Conservation (phyloP, 164 flowering plant genomes). For the Chloranthus sessilifolius region DNA sequence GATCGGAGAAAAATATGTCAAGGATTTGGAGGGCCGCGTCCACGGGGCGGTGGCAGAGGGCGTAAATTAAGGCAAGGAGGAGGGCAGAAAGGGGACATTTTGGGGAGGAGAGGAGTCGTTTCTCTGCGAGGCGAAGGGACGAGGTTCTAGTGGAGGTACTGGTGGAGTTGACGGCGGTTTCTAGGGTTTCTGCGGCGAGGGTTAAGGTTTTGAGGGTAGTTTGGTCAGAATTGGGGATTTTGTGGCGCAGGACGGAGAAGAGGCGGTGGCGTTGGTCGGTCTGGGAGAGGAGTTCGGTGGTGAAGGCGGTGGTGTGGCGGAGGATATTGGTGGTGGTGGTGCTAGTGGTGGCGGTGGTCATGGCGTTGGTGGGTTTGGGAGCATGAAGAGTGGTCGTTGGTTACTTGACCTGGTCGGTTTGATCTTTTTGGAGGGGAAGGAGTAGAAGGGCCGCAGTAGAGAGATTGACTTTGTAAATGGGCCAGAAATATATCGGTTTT, state of each 20-base stretch:
- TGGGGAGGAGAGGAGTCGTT: constrained; percentile 36
- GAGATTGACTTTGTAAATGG: no score
- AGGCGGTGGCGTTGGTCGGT: constrained; percentile 44
- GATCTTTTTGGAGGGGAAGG: no score
- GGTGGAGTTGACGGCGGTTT: constrained; percentile 33
- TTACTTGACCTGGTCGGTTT: no score
- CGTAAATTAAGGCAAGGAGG: constrained; percentile 41
- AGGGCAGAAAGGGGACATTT: constrained; percentile 34
- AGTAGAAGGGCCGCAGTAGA: no score
- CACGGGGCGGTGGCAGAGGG: constrained; percentile 25
- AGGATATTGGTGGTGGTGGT: constrained; percentile 36
- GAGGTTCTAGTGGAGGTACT: constrained; percentile 28
- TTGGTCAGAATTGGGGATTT: constrained; percentile 19
- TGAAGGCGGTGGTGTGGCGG: constrained; percentile 38
- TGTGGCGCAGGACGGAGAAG: constrained; percentile 31
- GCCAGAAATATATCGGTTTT: no score
- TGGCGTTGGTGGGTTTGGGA: background rate
- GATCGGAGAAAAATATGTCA: constrained; percentile 39
- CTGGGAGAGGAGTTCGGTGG: constrained; percentile 31
- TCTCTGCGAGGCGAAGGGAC: constrained; percentile 44
- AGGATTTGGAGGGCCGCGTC: constrained; percentile 41
- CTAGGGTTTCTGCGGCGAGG: constrained; percentile 43
- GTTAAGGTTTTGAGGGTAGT: constrained; percentile 26
- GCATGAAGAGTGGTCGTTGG: background rate
- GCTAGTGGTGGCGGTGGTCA: constrained; percentile 16